These are phyloP conservation scores for Macrocybe gigantea DNA, from an alignment of 768 basidiomycete species.

Conservation along the genomic window DNA sequence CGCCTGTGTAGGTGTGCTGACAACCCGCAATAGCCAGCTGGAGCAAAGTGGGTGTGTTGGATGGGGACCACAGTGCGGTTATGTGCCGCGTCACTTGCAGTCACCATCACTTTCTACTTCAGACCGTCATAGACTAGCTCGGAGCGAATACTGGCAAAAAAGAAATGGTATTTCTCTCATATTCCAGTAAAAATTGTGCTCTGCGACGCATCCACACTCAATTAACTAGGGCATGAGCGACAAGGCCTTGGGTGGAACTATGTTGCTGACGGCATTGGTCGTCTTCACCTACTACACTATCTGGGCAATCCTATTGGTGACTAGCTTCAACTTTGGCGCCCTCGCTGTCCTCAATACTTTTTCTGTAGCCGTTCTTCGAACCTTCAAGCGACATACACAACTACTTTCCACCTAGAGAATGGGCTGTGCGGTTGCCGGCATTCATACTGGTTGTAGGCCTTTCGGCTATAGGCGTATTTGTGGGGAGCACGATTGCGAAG, in stretches of 20 bases:
- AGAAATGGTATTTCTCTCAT: slow-evolving; percentile 10
- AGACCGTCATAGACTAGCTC: slow-evolving; percentile 4
- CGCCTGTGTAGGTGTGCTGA: no score
- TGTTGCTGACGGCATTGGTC: slow-evolving; percentile 72
- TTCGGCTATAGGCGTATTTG: slow-evolving; percentile 71
- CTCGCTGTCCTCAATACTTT: slow-evolving; percentile 6
- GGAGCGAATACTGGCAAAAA: slow-evolving; percentile 1
- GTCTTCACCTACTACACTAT: slow-evolving; percentile 88
- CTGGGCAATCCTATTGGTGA: slow-evolving; percentile 83
- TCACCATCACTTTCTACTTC: background rate
- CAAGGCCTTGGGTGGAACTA: slow-evolving; percentile 69
- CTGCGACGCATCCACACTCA: slow-evolving; percentile 2
- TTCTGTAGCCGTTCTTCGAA: slow-evolving; percentile 74
- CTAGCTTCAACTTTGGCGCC: background rate
- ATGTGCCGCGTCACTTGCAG: background rate
- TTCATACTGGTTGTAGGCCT: slow-evolving; percentile 78
- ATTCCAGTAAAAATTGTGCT: background rate
- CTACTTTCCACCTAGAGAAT: slow-evolving; percentile 86
- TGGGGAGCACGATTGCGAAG: slow-evolving; percentile 70
- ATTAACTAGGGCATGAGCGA: slow-evolving; percentile 69
- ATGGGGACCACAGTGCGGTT: slow-evolving; percentile 1
- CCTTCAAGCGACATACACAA: slow-evolving; percentile 63
- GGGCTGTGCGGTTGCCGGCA: slow-evolving; percentile 86
- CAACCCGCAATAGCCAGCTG: background rate
- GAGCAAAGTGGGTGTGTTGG: slow-evolving; percentile 1